Conservation (phyloP, 2,329 filamentous ascomycete species). For the Trichoderma atroviride region DNA sequence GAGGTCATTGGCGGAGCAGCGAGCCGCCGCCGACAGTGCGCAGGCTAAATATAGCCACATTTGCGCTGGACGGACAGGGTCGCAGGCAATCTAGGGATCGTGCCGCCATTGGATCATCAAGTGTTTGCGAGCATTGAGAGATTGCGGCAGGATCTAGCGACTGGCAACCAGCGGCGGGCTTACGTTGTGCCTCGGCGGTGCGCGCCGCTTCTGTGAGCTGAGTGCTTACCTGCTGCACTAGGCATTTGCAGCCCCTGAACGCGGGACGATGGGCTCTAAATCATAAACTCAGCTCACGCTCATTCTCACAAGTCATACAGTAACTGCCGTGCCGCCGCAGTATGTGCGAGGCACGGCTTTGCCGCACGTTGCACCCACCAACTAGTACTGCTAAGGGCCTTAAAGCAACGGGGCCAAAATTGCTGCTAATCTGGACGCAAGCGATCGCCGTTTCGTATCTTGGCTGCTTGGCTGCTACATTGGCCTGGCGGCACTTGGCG, state of each 20-base stretch:
- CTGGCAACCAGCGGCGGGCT: neutral
- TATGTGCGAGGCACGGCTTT: neutral
- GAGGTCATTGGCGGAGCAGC: constrained; percentile 20
- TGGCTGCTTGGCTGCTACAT: neutral
- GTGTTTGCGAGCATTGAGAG: neutral
- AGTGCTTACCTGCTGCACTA: neutral
- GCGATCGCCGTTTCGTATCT: neutral
- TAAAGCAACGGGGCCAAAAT: neutral
- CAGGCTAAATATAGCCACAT: constrained; percentile 8
- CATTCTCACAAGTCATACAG: neutral
- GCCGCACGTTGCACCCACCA: neutral
- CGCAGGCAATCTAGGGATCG: neutral
- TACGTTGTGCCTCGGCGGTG: neutral
- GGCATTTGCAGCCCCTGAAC: neutral
- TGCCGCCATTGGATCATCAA: neutral
- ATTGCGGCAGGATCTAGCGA: neutral
- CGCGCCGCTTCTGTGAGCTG: neutral
- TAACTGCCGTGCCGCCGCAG: neutral
- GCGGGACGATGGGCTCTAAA: neutral
- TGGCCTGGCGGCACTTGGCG: neutral
- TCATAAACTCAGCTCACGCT: neutral
- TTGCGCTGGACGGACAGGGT: neutral
- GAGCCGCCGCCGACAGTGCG: constrained; percentile 17
- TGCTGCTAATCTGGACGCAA: neutral
- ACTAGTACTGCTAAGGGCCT: neutral